Percentiles rank a stretch among this genome's conserved stretches.
Conservation (phyloP, 192 early-diverging fungal genomes). For the Tieghemiomyces parasiticus region DNA sequence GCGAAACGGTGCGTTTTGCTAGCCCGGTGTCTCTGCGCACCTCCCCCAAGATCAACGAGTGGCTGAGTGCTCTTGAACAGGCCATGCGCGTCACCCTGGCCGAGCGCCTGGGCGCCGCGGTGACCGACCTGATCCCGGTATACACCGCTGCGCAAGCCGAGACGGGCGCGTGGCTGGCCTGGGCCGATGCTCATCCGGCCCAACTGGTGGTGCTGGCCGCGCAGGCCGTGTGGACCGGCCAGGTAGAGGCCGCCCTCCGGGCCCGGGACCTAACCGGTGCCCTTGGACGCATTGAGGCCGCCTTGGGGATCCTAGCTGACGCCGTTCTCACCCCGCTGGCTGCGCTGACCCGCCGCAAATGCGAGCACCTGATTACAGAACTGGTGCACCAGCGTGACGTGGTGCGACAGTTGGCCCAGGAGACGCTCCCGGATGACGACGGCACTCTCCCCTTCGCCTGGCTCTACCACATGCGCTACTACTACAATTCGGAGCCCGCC, state of each 20-base stretch:
- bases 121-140: constrained; percentile 47
- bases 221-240: constrained; percentile 81
- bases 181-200: constrained; percentile 82
- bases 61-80: constrained; percentile 84
- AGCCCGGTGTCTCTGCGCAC: constrained; percentile 63
- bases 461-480: constrained; percentile 94
- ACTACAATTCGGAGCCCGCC: constrained; percentile 42
- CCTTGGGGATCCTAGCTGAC: constrained; percentile 78
- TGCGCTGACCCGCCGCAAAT: constrained; percentile 75
- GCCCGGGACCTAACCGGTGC: constrained; percentile 34
- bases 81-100: constrained; percentile 90
- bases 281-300: constrained; percentile 44
- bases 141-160: constrained; percentile 31
- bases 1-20: constrained; percentile 74
- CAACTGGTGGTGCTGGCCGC: constrained; percentile 86
- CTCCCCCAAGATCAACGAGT: constrained; percentile 91
- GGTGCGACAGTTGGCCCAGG: constrained; percentile 46
- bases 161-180: constrained; percentile 62
- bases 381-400: constrained; percentile 97
- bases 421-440: constrained; percentile 45
- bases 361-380: constrained; percentile 97
- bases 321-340: constrained; percentile 80
- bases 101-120: constrained; percentile 48
- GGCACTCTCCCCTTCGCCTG: no score
- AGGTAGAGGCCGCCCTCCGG: constrained; percentile 63